These are phyloP conservation scores for Alloascoidea africana DNA, from an alignment of 805 yeast genomes.

Conservation along the genomic window DNA sequence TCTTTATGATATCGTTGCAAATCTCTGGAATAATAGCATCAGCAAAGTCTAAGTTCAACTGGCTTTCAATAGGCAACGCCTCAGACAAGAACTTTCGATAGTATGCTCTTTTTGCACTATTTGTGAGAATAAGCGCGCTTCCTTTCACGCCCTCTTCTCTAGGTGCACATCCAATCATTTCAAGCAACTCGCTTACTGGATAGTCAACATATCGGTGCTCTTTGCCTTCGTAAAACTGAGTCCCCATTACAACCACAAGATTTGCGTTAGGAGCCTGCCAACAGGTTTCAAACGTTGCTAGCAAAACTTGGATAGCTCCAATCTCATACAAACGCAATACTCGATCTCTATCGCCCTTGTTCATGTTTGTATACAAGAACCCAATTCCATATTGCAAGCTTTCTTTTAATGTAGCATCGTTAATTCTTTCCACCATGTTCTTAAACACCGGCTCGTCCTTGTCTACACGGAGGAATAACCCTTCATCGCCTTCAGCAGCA, in stretches of 20 bases:
- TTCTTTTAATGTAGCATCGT: constrained; percentile 30
- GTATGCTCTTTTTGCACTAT: constrained; percentile 36
- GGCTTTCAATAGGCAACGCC: constrained; percentile 77
- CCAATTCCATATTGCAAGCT: constrained; percentile 50
- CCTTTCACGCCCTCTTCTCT: constrained; percentile 18
- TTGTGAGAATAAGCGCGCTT: constrained; percentile 41
- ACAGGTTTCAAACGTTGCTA: constrained; percentile 47
- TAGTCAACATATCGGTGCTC: constrained; percentile 63
- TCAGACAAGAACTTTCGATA: constrained; percentile 58
- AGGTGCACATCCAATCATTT: constrained; percentile 14
- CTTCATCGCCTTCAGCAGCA: constrained; percentile 18
- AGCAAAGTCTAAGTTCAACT: constrained; percentile 35
- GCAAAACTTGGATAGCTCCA: constrained; percentile 37
- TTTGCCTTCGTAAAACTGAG: constrained; percentile 54
- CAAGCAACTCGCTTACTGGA: constrained; percentile 44
- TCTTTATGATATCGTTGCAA: constrained; percentile 42
- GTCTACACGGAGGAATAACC: constrained; percentile 25
- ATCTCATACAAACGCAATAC: constrained; percentile 35
- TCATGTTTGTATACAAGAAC: constrained; percentile 41
- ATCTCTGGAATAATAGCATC: constrained; percentile 67
- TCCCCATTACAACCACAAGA: constrained; percentile 50
- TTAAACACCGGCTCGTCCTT: no score
- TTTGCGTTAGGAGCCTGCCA: constrained; percentile 33
- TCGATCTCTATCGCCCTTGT: constrained; percentile 30
- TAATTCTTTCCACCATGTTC: constrained; percentile 26